Evolutionary conservation across 2,329 filamentous ascomycete genomes (phyloP), one percentile per base, ranked within the genome.

Genomic region (Botrytis galanthina): DNA sequence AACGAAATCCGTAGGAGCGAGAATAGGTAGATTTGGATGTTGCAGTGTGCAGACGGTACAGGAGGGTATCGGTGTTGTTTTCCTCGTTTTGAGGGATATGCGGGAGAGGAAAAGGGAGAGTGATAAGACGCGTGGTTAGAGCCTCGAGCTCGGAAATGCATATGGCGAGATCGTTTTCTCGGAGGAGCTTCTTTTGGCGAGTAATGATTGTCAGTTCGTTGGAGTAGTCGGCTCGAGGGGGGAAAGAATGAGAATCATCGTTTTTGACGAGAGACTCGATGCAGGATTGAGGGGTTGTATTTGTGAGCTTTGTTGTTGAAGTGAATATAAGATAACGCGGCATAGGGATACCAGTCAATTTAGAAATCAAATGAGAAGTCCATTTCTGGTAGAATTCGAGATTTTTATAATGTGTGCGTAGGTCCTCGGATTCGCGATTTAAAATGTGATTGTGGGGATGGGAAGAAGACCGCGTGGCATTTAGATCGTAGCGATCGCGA

Each of bases 331-430:
- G 4, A 32, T 39, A 39, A 35, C 14, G 35, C 22, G 26, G 7
- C 3, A 37, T n/a, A 26, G 60, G 22, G 8, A 39, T n/a, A 22
- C 67, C 48, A 8, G 37, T 18, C 4, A 69, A 26, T 4, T 42
- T 26, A 7, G 35, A 51, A 39, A 69, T 69, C 26, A 69, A 57
- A 39, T 69, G 48, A 22, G 67, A 57, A n/a, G 18, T 69, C 46
- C 51, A 69, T 69, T 59, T 69, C 29, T 51, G 67, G 51, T 18
- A 39, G n/a, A 69, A 69, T 57, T 69, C n/a, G 22, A 69, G n/a
- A 0, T 2, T 39, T 35, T 69, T 51, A 32, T 69, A 69, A 8
- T 69, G 5, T 29, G 14, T 5, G 14, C 51, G 67, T 37, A 59
- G 14, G 2, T 26, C 3, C 14, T 61, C 1, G 20, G 35, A 39